These are phyloP conservation scores for Lentinus tigrinus DNA, from an alignment of 768 basidiomycete species.

Conservation along the genomic window DNA sequence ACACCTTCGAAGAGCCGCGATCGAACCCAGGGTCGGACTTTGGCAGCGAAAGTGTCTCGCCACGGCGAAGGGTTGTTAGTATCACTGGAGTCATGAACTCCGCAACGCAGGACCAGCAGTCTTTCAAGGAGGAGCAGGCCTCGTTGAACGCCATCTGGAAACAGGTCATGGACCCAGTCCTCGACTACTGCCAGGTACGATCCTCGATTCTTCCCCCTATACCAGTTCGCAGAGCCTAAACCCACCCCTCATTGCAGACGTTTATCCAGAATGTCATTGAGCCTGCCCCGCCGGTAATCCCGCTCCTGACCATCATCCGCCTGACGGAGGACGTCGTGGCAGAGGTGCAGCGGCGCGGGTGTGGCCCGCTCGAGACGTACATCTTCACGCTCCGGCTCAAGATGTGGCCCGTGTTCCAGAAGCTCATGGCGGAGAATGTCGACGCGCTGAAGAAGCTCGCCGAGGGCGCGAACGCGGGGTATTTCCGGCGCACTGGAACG, in stretches of 20 bases:
- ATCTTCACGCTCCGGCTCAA: slow-evolving; percentile 77
- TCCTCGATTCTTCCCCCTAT: slow-evolving; percentile 7
- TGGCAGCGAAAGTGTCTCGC: slow-evolving; percentile 27
- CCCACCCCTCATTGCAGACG: too few species aligned
- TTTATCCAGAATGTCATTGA: slow-evolving; percentile 72
- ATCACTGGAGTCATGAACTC: slow-evolving; percentile 21
- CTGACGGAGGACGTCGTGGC: slow-evolving; percentile 78
- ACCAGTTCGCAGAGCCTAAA: too few species aligned
- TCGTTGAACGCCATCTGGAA: slow-evolving; percentile 78
- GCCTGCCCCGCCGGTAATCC: slow-evolving; percentile 68
- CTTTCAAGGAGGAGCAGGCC: slow-evolving; percentile 54
- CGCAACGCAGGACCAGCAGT: slow-evolving; percentile 7
- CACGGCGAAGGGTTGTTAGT: slow-evolving; percentile 19
- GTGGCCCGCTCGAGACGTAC: slow-evolving; percentile 78
- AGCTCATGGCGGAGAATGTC: slow-evolving; percentile 79
- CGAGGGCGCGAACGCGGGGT: slow-evolving; percentile 63
- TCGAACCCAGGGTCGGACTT: slow-evolving; percentile 48
- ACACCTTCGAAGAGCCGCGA: slow-evolving; percentile 26
- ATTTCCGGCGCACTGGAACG: slow-evolving; percentile 57
- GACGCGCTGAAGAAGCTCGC: slow-evolving; percentile 82
- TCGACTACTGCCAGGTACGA: slow-evolving; percentile 81
- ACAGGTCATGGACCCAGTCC: slow-evolving; percentile 86
- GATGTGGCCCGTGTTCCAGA: slow-evolving; percentile 95
- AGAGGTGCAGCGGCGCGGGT: slow-evolving; percentile 75
- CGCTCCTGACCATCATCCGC: slow-evolving; percentile 89